Base-by-base conservation (phyloP, 2,329 filamentous ascomycete species). In the Phyllosticta citriasiana region DNA sequence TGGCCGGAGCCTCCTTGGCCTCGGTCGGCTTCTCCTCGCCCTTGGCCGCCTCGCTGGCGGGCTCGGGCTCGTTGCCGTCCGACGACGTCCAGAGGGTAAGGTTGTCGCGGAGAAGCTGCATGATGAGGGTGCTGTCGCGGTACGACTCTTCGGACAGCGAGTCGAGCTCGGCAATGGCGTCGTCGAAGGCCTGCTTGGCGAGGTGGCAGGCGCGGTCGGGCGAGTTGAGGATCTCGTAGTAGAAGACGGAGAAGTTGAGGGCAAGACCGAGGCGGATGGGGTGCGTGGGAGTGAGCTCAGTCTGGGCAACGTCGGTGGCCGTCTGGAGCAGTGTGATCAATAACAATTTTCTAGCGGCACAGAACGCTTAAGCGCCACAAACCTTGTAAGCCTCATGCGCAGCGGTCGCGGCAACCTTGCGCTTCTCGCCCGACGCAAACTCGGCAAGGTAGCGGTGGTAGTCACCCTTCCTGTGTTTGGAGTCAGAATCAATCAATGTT, bases 31-130 rank as follows among this genome's bases (percentile, higher is more conserved):
- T 74, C 67, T 77, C 73, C 67, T 76, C 74, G 65, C 76, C 69
- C 69, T 79, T 78, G 65, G 71, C 64, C 66, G 79, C 78, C 65
- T 77, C 77, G 65, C 79, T 78, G 63, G 85, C 84, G 63, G 81
- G 73, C 66, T 82, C 78, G 62, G 76, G 73, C 69, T 80, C 57
- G 79, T 97, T 94, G 66, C 92, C 90, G 85, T 97, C 94, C 69
- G 93, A 97, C 64, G 93, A 97, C 73, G 94, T 97, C 94, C 94
- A 97, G 78, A 97, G 91, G 68, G 94, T 97, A 92, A 97, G 77
- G 85, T 97, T 97, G 82, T 97, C 92, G 76, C 92, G 89, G 75
- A 97, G 88, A 66, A 97, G 88, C 83, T 97, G 92, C 92, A 97
- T 97, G 81, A 97, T 97, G 72, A 97, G 87, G 66, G 92, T 97